A percentile compares a stretch with the other conserved stretches of the same genome.
Conservation (phyloP, 2,329 filamentous ascomycete genomes). For the Metarhizium rileyi region DNA sequence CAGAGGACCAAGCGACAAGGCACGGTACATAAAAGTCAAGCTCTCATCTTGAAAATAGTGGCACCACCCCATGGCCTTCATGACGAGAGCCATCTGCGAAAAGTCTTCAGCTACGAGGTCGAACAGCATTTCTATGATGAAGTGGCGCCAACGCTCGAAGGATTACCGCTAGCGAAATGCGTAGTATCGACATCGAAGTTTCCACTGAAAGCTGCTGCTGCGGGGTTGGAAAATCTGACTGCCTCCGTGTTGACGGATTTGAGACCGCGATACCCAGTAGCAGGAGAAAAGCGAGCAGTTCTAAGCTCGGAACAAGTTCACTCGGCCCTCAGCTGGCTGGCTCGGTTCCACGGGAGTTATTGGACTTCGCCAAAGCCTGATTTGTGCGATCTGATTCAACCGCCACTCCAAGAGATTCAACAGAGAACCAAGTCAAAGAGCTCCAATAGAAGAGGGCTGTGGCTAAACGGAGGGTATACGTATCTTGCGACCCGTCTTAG, state of each 20-base stretch:
- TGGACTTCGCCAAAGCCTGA: slow-evolving; percentile 24
- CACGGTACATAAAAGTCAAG: too few species aligned
- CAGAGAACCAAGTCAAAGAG: slow-evolving; percentile 12
- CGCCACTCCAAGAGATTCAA: slow-evolving; percentile 45
- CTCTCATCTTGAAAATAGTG: slow-evolving; percentile 50
- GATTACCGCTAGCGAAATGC: slow-evolving; percentile 40
- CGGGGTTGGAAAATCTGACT: slow-evolving; percentile 29
- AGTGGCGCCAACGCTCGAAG: slow-evolving; percentile 39
- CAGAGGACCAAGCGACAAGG: slow-evolving; percentile 9
- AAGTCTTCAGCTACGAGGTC: slow-evolving; percentile 57
- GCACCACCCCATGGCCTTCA: slow-evolving; percentile 33
- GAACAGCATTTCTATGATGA: slow-evolving; percentile 56
- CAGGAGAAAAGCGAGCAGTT: slow-evolving; percentile 41
- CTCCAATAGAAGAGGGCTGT: slow-evolving; percentile 26
- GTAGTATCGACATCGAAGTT: slow-evolving; percentile 32
- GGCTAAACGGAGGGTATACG: slow-evolving; percentile 60
- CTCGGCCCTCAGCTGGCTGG: slow-evolving; percentile 52
- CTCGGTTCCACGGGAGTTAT: slow-evolving; percentile 48
- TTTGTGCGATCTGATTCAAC: slow-evolving; percentile 32
- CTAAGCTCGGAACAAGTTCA: slow-evolving; percentile 38
- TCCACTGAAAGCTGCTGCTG: slow-evolving; percentile 11
- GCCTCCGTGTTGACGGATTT: slow-evolving; percentile 52
- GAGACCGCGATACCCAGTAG: slow-evolving; percentile 40
- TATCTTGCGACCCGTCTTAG: slow-evolving; percentile 53
- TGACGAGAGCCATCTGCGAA: slow-evolving; percentile 54